Base-by-base conservation (phyloP, 1,139 yeast genomes). In the Torulaspora globosa region DNA sequence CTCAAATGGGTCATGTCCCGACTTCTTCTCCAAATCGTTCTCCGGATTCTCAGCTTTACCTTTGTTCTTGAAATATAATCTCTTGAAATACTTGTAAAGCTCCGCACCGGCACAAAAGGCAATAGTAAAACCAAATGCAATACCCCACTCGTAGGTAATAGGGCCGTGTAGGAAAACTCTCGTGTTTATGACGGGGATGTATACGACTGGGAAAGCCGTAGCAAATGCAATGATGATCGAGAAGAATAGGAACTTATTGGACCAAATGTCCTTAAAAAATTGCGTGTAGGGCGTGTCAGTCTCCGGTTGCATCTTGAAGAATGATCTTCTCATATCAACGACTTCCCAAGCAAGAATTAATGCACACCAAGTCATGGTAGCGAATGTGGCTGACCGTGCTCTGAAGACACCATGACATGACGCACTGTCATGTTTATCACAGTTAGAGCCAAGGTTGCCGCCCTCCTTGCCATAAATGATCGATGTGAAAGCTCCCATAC, bases 301-400 rank as follows among this genome's bases (percentile, higher is more conserved):
- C 36, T 80, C 87, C 34, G 85, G 87, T 53, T 82, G 76, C 89
- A 85, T 83, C 44, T 73, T 70, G 67, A 88, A 86, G 54, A 88
- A 72, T 0, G 96, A 86, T 55, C 82, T 74, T 50, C 82, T 72
- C 66, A 84, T 73, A 63, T 87, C 94, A 49, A 87, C 75, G 60
- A 90, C 89, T 68, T 88, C 96, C 95, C 95, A 88, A 1, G 96
- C 96, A 47, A 87, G 72, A 24, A 89, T 68, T 51, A 89, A 75
- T 3, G 95, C 84, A 70, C 94, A 79, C 96, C 96, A 89, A 1
- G 96, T 88, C 83, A 89, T 82, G 5, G 82, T 80, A 3, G 85
- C 87, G 70, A 89, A 89, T 0, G 94, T 76, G 3, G 86, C 79
- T 1, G 96, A 80, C 63, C 97, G 79, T 2, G 92, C 90, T 58